A percentile compares a stretch with the other conserved stretches of the same genome.
These are phyloP conservation scores for Termitomyces sp. DNA, from an alignment of 768 basidiomycete species.

Conservation along the genomic window DNA sequence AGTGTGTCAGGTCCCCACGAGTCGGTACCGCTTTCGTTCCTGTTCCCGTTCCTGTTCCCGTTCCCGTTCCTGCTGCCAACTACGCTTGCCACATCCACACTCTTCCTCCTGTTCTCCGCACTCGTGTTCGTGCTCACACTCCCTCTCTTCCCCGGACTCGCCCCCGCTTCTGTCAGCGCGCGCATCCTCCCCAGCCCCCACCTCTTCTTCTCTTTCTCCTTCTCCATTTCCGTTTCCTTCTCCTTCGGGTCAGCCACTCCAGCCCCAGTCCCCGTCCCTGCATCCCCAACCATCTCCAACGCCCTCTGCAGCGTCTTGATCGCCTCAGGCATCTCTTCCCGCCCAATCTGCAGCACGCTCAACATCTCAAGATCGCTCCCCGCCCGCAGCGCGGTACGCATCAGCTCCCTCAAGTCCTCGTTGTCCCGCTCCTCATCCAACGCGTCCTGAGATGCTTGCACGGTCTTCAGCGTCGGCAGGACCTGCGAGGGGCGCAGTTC, in stretches of 20 bases:
- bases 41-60: no score
- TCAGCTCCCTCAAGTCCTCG: constrained; percentile 49
- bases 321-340: constrained; percentile 74
- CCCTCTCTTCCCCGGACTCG: neutral
- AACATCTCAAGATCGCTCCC: constrained; percentile 63
- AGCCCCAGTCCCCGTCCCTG: neutral
- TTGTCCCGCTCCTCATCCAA: constrained; percentile 48
- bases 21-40: no score
- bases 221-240: neutral
- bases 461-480: constrained; percentile 16
- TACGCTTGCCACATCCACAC: neutral
- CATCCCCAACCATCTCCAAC: constrained; percentile 41
- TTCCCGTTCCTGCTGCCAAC: no score
- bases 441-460: constrained; percentile 34
- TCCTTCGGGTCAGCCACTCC: no score
- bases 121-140: no score
- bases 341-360: constrained; percentile 51
- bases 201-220: neutral
- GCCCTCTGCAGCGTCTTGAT: constrained; percentile 75
- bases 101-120: neutral
- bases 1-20: constrained; percentile 56
- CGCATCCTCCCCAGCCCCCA: neutral
- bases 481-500: constrained; percentile 3
- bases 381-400: constrained; percentile 51
- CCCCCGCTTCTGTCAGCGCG: neutral